Evolutionary conservation across 2,329 filamentous ascomycete species (phyloP).

Genomic region (Aspergillus ustus): DNA sequence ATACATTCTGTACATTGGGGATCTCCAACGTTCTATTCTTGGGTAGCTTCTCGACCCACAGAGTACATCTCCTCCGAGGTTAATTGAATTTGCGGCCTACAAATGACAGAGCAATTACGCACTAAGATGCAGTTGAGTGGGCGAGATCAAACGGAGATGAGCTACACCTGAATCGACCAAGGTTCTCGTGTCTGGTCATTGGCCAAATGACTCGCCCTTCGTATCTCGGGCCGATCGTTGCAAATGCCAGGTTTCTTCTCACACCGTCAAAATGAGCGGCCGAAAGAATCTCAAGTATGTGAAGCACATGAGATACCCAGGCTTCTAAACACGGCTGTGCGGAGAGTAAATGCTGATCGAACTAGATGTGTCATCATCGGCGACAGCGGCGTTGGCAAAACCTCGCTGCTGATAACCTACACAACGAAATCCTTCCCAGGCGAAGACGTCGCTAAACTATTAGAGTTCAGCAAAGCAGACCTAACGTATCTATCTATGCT

Average conservation of each 20-base stretch:
- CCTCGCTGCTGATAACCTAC: not conserved
- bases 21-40: not conserved
- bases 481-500: not conserved
- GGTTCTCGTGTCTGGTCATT: not conserved
- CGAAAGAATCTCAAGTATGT: not conserved
- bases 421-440: not conserved
- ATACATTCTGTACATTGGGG: too few species aligned
- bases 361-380: not conserved
- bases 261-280: not conserved
- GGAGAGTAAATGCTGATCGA: not conserved
- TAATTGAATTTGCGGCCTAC: too few species aligned
- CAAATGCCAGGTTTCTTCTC: not conserved
- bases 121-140: too few species aligned
- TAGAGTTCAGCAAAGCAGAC: not conserved
- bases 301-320: not conserved
- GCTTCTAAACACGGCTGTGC: not conserved
- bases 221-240: not conserved
- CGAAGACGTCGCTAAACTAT: not conserved
- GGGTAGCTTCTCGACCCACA: not conserved
- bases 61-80: not conserved
- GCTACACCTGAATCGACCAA: not conserved
- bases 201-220: not conserved
- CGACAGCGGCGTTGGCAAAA: constrained; percentile 1
- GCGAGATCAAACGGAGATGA: too few species aligned
- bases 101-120: too few species aligned